These are phyloP conservation scores for Danielia reshetovae DNA, from an alignment of 805 yeast genomes.

Conservation along the genomic window DNA sequence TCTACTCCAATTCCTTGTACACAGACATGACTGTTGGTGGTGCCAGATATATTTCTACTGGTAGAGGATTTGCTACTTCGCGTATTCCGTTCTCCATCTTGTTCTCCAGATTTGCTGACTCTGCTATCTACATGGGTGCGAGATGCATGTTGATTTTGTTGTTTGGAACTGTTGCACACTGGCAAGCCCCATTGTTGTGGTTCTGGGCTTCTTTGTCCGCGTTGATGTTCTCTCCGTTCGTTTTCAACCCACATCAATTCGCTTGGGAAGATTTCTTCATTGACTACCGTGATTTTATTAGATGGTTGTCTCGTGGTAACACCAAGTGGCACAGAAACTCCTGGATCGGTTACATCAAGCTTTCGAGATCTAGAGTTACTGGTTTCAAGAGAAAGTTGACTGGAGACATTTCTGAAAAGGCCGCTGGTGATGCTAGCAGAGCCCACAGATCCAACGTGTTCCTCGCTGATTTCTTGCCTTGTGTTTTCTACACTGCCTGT, in stretches of 20 bases:
- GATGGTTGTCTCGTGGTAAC: conserved; percentile 76
- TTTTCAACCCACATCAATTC: conserved; percentile 77
- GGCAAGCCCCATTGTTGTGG: conserved; percentile 58
- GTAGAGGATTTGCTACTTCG: conserved; percentile 76
- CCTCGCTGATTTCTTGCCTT: conserved; percentile 76
- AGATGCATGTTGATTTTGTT: conserved; percentile 66
- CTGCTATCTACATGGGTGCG: conserved; percentile 78
- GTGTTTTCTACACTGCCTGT: conserved; percentile 64
- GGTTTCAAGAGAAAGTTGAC: conserved; percentile 80
- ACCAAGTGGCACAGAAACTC: conserved; percentile 85
- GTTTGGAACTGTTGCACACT: conserved; percentile 57
- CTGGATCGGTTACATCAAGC: conserved; percentile 80
- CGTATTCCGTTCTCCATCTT: conserved; percentile 63
- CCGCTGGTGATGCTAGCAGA: conserved; percentile 65
- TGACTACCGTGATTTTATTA: conserved; percentile 56
- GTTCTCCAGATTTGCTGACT: conserved; percentile 63
- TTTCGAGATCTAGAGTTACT: conserved; percentile 81
- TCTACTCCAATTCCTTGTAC: conserved; percentile 66
- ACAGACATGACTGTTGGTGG: conserved; percentile 74
- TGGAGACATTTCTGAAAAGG: conserved; percentile 64
- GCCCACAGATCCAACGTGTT: conserved; percentile 76
- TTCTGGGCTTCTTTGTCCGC: conserved; percentile 71
- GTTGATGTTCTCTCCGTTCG: conserved; percentile 64
- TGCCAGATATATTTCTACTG: conserved; percentile 78
- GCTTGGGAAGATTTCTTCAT: conserved; percentile 64